A percentile compares a stretch with the other conserved stretches of the same genome.
phyloP scores from a whole-genome alignment of 441 rosid genomes.

The Syzygium syzygioides region DNA sequence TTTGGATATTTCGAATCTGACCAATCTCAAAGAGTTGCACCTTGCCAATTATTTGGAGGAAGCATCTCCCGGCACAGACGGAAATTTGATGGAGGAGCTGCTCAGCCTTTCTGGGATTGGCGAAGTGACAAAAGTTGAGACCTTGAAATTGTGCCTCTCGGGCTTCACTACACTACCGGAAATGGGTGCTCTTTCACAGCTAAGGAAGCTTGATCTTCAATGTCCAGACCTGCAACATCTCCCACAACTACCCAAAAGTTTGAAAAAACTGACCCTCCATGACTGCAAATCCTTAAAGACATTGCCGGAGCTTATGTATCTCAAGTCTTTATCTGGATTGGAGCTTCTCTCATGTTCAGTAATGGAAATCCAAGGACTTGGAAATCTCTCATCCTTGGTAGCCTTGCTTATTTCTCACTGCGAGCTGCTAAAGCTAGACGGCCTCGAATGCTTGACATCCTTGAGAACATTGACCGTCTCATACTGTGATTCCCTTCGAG shows the following conservation, averaged over 20 bases:
- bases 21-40: background rate
- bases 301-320: background rate
- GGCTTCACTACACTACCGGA: background rate
- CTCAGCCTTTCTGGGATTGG: background rate
- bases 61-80: background rate
- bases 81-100: fast-evolving
- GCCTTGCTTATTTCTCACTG: background rate
- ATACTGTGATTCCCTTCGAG: background rate
- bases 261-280: background rate
- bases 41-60: background rate
- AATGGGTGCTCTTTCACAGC: background rate
- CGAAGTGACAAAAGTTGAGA: background rate
- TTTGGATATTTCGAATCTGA: background rate
- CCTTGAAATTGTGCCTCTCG: background rate
- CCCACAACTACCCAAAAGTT: background rate
- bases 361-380: background rate
- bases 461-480: background rate
- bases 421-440: background rate
- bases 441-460: background rate
- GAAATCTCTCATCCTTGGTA: background rate
- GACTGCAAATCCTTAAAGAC: background rate
- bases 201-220: background rate
- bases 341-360: background rate
- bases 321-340: background rate
- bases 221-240: background rate